Percentiles rank a stretch among this genome's conserved stretches.
Evolutionary conservation across 495 filamentous ascomycete species (phyloP).

Genomic region (Symbiotaphrina buchneri): DNA sequence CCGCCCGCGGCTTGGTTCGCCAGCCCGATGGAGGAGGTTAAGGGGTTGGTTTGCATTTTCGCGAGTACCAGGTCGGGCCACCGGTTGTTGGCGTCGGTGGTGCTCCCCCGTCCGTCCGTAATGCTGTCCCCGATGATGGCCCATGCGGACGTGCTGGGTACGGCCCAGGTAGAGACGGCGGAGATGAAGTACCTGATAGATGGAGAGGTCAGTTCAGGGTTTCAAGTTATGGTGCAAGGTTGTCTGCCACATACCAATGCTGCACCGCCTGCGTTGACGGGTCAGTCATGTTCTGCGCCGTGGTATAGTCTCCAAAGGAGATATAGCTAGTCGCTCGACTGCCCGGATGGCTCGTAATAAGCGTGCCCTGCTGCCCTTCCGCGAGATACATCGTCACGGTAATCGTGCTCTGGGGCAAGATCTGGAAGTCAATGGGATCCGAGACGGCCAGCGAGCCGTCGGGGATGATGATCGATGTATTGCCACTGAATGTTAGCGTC

Average conservation of each 20-base stretch:
- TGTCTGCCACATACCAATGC: no score
- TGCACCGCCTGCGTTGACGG: no score
- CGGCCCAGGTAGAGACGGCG: no score
- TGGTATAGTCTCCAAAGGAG: no score
- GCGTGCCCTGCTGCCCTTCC: conserved; percentile 27
- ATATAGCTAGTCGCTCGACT: conserved; percentile 42
- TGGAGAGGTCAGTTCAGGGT: no score
- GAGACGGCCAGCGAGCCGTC: conserved; percentile 34
- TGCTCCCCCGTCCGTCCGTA: conserved; percentile 45
- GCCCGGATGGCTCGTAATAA: conserved; percentile 43
- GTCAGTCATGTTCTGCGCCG: no score
- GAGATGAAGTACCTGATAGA: no score
- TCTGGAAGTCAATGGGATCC: conserved; percentile 34
- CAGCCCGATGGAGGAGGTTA: conserved; percentile 25
- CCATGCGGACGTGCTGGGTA: no score
- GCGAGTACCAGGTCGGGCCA: conserved; percentile 44
- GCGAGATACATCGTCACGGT: conserved; percentile 35
- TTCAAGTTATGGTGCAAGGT: no score
- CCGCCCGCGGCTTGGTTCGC: conserved; percentile 56
- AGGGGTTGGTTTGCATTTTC: conserved; percentile 23
- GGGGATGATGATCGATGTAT: conserved; percentile 26
- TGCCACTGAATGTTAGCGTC: conserved; percentile 32
- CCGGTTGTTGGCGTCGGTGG: conserved; percentile 40
- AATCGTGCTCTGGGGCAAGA: conserved; percentile 23
- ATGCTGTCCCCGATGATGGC: no score